phyloP scores from a whole-genome alignment of 2,329 filamentous ascomycete genomes.

The Ophiostoma fasciatum region DNA sequence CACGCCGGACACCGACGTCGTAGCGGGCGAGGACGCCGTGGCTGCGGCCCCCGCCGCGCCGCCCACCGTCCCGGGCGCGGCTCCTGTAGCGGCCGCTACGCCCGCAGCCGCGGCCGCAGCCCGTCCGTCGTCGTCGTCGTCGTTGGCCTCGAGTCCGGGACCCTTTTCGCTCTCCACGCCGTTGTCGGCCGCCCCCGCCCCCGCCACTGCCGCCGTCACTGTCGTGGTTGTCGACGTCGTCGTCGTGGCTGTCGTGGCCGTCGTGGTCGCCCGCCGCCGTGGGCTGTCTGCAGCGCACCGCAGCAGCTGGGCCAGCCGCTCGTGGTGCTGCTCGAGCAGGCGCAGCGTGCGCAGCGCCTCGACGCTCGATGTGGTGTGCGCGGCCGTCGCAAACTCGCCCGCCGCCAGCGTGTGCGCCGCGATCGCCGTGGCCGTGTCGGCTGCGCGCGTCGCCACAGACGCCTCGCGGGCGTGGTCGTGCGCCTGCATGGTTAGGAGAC shows the following conservation, averaged over 20 bases:
- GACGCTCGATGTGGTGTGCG: slow-evolving; percentile 49
- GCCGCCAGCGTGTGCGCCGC: slow-evolving; percentile 82
- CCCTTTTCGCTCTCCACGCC: too few species aligned
- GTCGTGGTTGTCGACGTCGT: slow-evolving; percentile 3
- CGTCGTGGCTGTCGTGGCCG: background rate
- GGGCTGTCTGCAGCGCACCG: too few species aligned
- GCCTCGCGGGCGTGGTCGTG: slow-evolving; percentile 83
- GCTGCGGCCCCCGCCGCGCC: slow-evolving; percentile 6
- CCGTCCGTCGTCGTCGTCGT: too few species aligned
- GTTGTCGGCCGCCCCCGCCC: too few species aligned
- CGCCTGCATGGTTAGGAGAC: too few species aligned
- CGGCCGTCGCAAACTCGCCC: slow-evolving; percentile 72
- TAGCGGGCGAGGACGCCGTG: slow-evolving; percentile 4
- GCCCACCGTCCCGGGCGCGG: slow-evolving; percentile 14
- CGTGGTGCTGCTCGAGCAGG: slow-evolving; percentile 79
- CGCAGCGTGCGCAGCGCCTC: slow-evolving; percentile 72
- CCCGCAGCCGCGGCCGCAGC: too few species aligned
- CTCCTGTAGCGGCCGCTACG: slow-evolving; percentile 6
- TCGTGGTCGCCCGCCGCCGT: slow-evolving; percentile 7
- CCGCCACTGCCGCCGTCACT: too few species aligned
- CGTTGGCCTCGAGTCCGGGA: too few species aligned
- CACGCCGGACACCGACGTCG: slow-evolving; percentile 8
- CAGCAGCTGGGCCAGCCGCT: slow-evolving; percentile 66
- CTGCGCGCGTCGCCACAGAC: slow-evolving; percentile 57
- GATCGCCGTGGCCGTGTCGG: slow-evolving; percentile 66